phyloP scores from a whole-genome alignment of 371 early-diverging fungal species.

The Fennellomyces sp. region DNA sequence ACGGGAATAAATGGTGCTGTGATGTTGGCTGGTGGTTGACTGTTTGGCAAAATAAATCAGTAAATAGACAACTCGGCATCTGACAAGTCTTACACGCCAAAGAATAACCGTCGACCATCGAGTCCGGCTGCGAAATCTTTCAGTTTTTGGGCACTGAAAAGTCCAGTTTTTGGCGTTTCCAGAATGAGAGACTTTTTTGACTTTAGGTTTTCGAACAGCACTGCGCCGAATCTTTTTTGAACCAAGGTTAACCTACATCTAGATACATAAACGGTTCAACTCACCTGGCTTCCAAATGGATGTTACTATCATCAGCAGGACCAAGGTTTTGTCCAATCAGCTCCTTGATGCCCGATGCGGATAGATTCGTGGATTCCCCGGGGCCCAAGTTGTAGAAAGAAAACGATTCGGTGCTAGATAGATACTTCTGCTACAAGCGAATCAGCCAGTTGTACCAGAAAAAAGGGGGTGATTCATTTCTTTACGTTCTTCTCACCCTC shows the following conservation, averaged over 20 bases:
- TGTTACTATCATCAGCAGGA: conserved; percentile 4
- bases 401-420: neutral
- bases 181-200: conserved; percentile 3
- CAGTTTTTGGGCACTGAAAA: neutral
- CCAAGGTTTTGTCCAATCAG: conserved; percentile 12
- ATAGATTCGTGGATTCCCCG: neutral
- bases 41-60: conserved; percentile 1
- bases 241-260: neutral
- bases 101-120: conserved; percentile 23
- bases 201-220: conserved; percentile 25
- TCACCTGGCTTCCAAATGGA: conserved; percentile 38
- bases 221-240: conserved; percentile 37
- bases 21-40: conserved; percentile 31
- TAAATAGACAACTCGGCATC: neutral
- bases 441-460: neutral
- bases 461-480: neutral
- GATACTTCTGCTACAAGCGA: neutral
- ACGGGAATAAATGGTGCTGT: conserved; percentile 27
- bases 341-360: conserved; percentile 14
- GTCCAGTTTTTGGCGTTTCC: conserved; percentile 1
- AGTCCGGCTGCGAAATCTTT: neutral
- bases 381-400: neutral
- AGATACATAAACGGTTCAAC: neutral
- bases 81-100: conserved; percentile 20
- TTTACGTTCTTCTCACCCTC: neutral